Percentiles rank a stretch among this genome's conserved stretches.
Evolutionary conservation across 164 flowering plant species (phyloP).

Genomic region (Magnolia changhungtana): DNA sequence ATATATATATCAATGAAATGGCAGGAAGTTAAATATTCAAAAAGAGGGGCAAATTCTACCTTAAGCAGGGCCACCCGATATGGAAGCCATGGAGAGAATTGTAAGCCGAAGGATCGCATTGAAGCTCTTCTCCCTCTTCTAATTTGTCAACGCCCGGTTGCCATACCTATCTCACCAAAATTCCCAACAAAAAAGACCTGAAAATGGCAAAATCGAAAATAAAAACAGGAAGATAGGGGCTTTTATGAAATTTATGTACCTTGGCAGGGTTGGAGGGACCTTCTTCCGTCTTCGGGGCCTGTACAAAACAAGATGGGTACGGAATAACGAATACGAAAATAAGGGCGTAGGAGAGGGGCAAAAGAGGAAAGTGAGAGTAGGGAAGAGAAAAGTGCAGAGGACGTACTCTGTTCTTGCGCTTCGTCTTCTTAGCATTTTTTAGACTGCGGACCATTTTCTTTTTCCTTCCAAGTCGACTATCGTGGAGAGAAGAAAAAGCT

Average conservation of each 20-base stretch:
- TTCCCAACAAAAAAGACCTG: background rate
- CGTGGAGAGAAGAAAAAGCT: too few species aligned
- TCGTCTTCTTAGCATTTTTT: constrained; percentile 59
- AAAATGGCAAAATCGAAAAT: background rate
- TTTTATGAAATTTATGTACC: background rate
- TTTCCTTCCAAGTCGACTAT: background rate
- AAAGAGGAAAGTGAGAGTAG: background rate
- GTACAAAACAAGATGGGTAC: background rate
- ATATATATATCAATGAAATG: background rate
- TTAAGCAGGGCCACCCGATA: constrained; percentile 91
- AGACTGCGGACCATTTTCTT: constrained; percentile 61
- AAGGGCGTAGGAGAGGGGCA: background rate
- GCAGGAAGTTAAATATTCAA: background rate
- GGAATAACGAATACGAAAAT: background rate
- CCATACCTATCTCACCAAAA: constrained; percentile 36
- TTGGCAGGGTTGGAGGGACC: background rate
- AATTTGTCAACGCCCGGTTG: constrained; percentile 88
- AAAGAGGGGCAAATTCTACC: constrained; percentile 31
- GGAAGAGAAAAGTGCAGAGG: background rate
- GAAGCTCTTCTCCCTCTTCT: constrained; percentile 92
- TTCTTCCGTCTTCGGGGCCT: constrained; percentile 5
- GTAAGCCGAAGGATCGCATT: constrained; percentile 85
- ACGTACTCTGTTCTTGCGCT: constrained; percentile 65
- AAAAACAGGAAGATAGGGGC: background rate
- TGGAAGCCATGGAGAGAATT: constrained; percentile 85